These are phyloP conservation scores for Russula vinacea DNA, from an alignment of 768 basidiomycete species.

Conservation along the genomic window DNA sequence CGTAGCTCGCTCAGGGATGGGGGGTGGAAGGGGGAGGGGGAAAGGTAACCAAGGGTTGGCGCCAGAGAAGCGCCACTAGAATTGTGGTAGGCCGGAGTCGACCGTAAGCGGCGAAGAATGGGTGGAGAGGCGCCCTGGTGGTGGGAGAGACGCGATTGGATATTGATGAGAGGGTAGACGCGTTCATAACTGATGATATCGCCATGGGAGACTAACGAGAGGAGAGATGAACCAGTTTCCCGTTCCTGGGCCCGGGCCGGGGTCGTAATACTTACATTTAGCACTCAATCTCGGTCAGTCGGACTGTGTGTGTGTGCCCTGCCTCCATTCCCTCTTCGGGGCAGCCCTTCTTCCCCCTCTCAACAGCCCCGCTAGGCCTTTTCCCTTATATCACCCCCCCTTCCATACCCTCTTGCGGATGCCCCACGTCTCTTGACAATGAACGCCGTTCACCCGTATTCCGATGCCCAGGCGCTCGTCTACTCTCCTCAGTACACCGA, in stretches of 20 bases:
- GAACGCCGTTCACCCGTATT: constrained; percentile 28
- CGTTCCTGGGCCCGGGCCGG: constrained; percentile 19
- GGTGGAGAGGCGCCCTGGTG: constrained; percentile 9
- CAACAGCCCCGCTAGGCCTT: constrained; percentile 15
- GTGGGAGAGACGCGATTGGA: constrained; percentile 15
- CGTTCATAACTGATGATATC: constrained; percentile 19
- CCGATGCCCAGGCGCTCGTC: constrained; percentile 27
- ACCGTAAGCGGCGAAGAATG: constrained; percentile 23
- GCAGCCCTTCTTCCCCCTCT: constrained; percentile 18
- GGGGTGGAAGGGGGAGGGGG: not conserved
- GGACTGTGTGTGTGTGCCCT: constrained; percentile 14
- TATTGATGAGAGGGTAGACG: constrained; percentile 8
- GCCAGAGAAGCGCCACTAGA: constrained; percentile 24
- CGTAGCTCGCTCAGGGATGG: not conserved
- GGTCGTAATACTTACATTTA: constrained; percentile 8
- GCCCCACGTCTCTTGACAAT: constrained; percentile 27
- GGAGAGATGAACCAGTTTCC: constrained; percentile 9
- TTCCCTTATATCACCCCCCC: constrained; percentile 27
- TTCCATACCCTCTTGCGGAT: constrained; percentile 27
- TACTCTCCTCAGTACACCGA: constrained; percentile 28
- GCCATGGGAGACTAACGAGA: constrained; percentile 12
- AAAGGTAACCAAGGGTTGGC: constrained; percentile 19
- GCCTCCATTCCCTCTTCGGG: constrained; percentile 24
- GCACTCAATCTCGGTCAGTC: constrained; percentile 20
- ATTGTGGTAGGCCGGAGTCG: constrained; percentile 22